These are phyloP conservation scores for Candida sanyaensis DNA, from an alignment of 1,139 yeast genomes.

Conservation along the genomic window DNA sequence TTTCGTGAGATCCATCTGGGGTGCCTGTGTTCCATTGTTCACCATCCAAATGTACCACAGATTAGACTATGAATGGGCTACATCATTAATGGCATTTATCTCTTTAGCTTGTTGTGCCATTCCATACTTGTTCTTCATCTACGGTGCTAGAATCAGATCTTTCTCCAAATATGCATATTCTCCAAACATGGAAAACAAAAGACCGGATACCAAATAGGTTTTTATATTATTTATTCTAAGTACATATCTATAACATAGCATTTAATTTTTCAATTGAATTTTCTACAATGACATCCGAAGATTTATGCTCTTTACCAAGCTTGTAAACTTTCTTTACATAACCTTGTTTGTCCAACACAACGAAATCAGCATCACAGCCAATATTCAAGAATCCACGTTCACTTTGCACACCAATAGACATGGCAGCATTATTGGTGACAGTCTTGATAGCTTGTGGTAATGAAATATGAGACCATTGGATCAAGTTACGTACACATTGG, in stretches of 20 bases:
- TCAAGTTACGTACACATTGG: constrained; percentile 54
- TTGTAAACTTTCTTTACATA: constrained; percentile 53
- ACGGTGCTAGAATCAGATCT: constrained; percentile 54
- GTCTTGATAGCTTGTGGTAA: constrained; percentile 58
- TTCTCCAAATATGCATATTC: constrained; percentile 53
- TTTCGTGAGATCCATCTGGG: constrained; percentile 66
- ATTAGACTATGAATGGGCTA: constrained; percentile 72
- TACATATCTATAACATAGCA: constrained; percentile 12
- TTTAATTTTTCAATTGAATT: constrained; percentile 7
- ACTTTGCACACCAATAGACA: constrained; percentile 43
- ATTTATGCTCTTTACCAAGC: constrained; percentile 41
- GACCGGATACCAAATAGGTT: constrained; percentile 10
- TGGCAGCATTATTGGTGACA: constrained; percentile 60
- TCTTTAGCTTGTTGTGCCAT: constrained; percentile 62
- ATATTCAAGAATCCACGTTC: constrained; percentile 53
- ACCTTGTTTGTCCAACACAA: constrained; percentile 48
- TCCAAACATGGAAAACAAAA: constrained; percentile 25
- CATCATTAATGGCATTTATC: constrained; percentile 64
- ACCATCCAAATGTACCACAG: constrained; percentile 77
- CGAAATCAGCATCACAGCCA: constrained; percentile 64
- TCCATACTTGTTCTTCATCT: constrained; percentile 55
- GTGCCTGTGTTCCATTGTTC: constrained; percentile 71
- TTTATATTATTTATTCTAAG: background rate
- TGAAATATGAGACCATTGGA: constrained; percentile 52
- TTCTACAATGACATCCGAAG: constrained; percentile 14